A percentile compares a stretch with the other conserved stretches of the same genome.
phyloP scores from a whole-genome alignment of 768 basidiomycete species.

The Coprinellus micaceus region DNA sequence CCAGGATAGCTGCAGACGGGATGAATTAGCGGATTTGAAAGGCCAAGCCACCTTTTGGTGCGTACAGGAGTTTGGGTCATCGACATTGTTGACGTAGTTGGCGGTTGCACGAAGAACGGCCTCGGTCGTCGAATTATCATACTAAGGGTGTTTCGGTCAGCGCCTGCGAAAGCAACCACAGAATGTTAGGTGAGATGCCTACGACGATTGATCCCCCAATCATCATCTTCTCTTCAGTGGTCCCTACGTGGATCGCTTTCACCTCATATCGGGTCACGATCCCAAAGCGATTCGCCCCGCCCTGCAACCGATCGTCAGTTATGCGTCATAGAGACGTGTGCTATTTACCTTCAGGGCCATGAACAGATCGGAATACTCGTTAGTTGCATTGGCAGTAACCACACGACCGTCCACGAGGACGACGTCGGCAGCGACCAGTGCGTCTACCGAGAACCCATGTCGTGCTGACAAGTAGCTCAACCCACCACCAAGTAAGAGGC shows the following conservation, averaged over 20 bases:
- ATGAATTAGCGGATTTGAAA: neutral
- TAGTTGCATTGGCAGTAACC: conserved; percentile 39
- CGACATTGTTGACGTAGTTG: conserved; percentile 31
- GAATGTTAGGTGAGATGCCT: no score
- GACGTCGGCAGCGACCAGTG: conserved; percentile 36
- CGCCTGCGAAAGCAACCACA: no score
- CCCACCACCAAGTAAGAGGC: conserved; percentile 42
- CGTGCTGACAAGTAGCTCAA: conserved; percentile 36
- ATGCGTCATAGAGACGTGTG: no score
- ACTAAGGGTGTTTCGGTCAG: conserved; percentile 18
- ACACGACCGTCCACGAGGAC: conserved; percentile 38
- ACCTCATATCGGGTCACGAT: conserved; percentile 44
- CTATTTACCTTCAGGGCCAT: conserved; percentile 37
- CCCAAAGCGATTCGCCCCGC: conserved; percentile 43
- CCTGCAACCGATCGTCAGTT: conserved; percentile 13
- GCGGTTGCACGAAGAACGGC: conserved; percentile 35
- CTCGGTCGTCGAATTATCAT: conserved; percentile 34
- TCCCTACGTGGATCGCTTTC: conserved; percentile 36
- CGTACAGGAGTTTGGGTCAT: conserved; percentile 38
- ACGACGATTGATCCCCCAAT: conserved; percentile 39
- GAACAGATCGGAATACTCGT: conserved; percentile 41
- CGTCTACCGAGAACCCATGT: conserved; percentile 39
- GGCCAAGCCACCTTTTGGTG: conserved; percentile 1
- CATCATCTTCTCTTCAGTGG: conserved; percentile 31
- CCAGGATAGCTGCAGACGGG: neutral